phyloP scores from a whole-genome alignment of 2,329 filamentous ascomycete species.

The Nemania diffusa region DNA sequence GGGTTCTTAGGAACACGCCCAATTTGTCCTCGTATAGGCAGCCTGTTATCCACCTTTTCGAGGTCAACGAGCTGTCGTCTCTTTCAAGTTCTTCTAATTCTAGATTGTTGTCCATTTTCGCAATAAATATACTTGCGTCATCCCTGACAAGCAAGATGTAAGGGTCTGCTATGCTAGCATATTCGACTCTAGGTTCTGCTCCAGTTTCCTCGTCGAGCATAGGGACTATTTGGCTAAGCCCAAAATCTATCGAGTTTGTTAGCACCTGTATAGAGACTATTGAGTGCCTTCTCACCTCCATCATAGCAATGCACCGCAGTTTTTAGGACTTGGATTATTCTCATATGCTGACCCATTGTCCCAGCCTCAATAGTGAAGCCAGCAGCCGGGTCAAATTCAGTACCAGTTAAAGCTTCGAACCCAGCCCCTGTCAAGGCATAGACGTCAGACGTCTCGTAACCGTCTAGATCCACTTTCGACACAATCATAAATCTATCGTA shows the following conservation, averaged over 20 bases:
- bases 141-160: constrained; percentile 86
- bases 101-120: constrained; percentile 80
- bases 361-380: constrained; percentile 88
- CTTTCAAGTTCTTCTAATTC: constrained; percentile 86
- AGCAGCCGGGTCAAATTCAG: constrained; percentile 91
- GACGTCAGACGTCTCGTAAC: constrained; percentile 80
- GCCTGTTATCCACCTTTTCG: constrained; percentile 82
- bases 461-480: constrained; percentile 74
- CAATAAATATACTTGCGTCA: constrained; percentile 81
- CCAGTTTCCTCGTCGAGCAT: constrained; percentile 92
- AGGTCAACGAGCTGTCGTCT: constrained; percentile 64
- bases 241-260: constrained; percentile 71
- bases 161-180: constrained; percentile 86
- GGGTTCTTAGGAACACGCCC: constrained; percentile 62
- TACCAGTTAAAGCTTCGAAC: constrained; percentile 79
- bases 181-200: constrained; percentile 79
- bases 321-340: constrained; percentile 87
- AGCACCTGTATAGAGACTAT: constrained; percentile 7
- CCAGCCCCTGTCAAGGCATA: constrained; percentile 78
- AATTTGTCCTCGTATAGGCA: constrained; percentile 80
- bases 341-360: constrained; percentile 80
- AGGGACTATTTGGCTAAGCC: constrained; percentile 88
- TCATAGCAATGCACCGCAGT: constrained; percentile 93
- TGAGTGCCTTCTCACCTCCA: constrained; percentile 69
- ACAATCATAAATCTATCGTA: constrained; percentile 86